Base-by-base conservation (phyloP, 2,329 filamentous ascomycete species). In the Cytospora paraplurivora region DNA sequence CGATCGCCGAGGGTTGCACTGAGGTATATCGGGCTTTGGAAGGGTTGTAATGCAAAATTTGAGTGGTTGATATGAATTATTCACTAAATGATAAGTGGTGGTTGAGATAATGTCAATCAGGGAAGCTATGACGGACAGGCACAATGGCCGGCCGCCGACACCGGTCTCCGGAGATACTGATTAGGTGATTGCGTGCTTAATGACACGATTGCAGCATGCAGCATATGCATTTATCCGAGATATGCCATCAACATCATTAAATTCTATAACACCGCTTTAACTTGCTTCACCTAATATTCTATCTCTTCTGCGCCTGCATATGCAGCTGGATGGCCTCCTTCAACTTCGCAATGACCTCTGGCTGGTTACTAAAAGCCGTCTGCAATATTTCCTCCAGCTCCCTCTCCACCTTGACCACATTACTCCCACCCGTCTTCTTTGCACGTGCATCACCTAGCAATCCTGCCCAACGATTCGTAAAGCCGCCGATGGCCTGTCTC, bases 301-400 rank as follows among this genome's bases (percentile, higher is more conserved):
- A 64, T 41, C 56, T 58, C 54, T 59, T 66, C 64, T 83, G 81
- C 59, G 82, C 83, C 66, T 83, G 77, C 13, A 81, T 80, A 66
- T 85, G 84, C 63, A 85, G 79, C 70, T 82, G 77, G 64, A 87
- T 85, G 1, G 86, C 85, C 72, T 88, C 85, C 70, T 85, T 85
- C 59, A 88, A 74, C 74, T 86, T 86, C 10, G 74, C 77, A 57
- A 85, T 77, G 12, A 87, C 83, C 69, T 87, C 85, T 0, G 82
- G 82, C 72, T 87, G 84, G 49, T 80, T 82, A 62, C 82, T 80
- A 69, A 89, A 88, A 3, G 84, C 85, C 47, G 76, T 78, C 62
- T 82, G 75, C 51, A 93, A 74, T 63, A 84, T 76, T 62, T 76
- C 78, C 56, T 86, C 83, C 53, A 89, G 74, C 68, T 87, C 85